These are phyloP conservation scores for Glonium stellatum DNA, from an alignment of 495 filamentous ascomycete genomes.

Conservation along the genomic window DNA sequence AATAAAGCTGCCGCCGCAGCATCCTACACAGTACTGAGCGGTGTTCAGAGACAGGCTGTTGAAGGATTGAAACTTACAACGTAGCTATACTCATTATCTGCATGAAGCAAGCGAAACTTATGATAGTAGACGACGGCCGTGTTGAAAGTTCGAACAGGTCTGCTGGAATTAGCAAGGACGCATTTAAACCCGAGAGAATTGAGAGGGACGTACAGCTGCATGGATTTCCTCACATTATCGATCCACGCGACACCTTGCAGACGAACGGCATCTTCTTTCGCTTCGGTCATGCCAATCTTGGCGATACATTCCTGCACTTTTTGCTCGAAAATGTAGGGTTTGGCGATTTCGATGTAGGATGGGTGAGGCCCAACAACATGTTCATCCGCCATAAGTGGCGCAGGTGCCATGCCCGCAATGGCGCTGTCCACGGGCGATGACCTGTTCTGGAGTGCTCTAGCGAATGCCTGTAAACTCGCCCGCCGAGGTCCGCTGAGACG, in stretches of 20 bases:
- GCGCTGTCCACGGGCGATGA: background rate
- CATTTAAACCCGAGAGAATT: conserved; percentile 3
- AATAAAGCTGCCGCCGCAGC: conserved; percentile 83
- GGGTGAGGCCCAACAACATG: conserved; percentile 51
- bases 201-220: conserved; percentile 56
- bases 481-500: background rate
- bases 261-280: conserved; percentile 61
- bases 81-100: conserved; percentile 57
- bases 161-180: background rate
- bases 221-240: conserved; percentile 61
- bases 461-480: background rate
- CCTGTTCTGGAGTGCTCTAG: background rate
- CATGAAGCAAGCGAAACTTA: conserved; percentile 74
- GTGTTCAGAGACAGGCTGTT: conserved; percentile 1
- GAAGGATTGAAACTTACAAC: conserved; percentile 11
- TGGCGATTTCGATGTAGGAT: conserved; percentile 63
- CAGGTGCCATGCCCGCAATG: conserved; percentile 14
- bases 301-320: conserved; percentile 53
- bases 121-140: conserved; percentile 84
- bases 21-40: conserved; percentile 46
- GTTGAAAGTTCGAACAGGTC: conserved; percentile 72
- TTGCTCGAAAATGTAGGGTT: conserved; percentile 60
- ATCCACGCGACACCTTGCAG: conserved; percentile 76
- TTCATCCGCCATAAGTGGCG: conserved; percentile 7
- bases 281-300: conserved; percentile 47